Evolutionary conservation across 2,329 filamentous ascomycete genomes (phyloP).

Genomic region (Mycocentrospora acerina): DNA sequence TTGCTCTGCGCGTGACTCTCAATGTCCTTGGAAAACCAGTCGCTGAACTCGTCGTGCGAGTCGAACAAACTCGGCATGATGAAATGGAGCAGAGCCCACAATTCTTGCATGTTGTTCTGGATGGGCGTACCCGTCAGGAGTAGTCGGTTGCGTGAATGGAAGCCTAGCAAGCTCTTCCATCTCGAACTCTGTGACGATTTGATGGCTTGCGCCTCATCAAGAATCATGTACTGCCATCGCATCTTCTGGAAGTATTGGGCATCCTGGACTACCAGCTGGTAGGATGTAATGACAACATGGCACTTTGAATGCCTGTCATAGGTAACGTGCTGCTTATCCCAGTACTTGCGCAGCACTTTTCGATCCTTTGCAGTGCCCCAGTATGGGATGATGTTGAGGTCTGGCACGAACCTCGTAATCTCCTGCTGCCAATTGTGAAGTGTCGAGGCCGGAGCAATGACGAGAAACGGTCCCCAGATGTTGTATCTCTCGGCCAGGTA

Average conservation of each 20-base stretch:
- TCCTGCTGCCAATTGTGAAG: conserved; percentile 99
- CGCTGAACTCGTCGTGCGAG: conserved; percentile 88
- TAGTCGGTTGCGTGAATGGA: conserved; percentile 92
- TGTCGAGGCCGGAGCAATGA: conserved; percentile 93
- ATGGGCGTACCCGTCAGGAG: conserved; percentile 95
- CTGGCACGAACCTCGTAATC: conserved; percentile 90
- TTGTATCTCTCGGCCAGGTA: conserved; percentile 97
- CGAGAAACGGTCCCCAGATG: conserved; percentile 96
- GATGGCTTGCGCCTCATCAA: conserved; percentile 98
- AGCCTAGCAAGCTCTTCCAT: conserved; percentile 93
- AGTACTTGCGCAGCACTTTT: conserved; percentile 96
- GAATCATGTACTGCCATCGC: conserved; percentile 99
- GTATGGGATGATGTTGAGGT: conserved; percentile 93
- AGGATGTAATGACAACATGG: conserved; percentile 94
- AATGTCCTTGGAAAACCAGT: conserved; percentile 95
- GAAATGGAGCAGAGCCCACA: conserved; percentile 97
- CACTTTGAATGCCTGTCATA: conserved; percentile 93
- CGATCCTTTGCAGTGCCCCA: conserved; percentile 94
- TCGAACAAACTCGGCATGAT: conserved; percentile 99
- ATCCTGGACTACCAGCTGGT: conserved; percentile 94
- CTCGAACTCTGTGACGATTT: conserved; percentile 95
- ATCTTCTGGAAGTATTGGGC: conserved; percentile 99
- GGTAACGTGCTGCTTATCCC: conserved; percentile 96
- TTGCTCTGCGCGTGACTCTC: conserved; percentile 98
- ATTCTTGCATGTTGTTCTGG: conserved; percentile 99